These are phyloP conservation scores for Neurospora hispaniola DNA, from an alignment of 495 filamentous ascomycete genomes.

Conservation along the genomic window DNA sequence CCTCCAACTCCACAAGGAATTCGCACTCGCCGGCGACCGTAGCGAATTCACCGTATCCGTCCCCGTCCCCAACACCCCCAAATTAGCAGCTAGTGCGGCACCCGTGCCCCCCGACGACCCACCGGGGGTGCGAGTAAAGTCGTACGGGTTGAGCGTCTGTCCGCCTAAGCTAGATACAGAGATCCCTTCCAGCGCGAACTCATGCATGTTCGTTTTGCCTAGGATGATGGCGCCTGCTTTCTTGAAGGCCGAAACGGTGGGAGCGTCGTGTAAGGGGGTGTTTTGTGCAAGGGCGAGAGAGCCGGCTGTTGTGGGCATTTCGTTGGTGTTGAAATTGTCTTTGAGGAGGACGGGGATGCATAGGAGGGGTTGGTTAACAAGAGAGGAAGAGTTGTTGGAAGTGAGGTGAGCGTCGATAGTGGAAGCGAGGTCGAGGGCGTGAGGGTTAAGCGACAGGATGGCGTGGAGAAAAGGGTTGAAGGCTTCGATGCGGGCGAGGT, in stretches of 20 bases:
- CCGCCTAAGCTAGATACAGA: conserved; percentile 50
- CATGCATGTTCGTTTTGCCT: conserved; percentile 56
- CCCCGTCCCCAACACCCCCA: conserved; percentile 47
- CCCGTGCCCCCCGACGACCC: conserved; percentile 55
- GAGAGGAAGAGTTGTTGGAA: conserved; percentile 24
- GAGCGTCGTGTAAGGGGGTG: conserved; percentile 35
- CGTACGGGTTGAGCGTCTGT: conserved; percentile 54
- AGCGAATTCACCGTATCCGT: conserved; percentile 57
- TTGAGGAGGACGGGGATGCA: conserved; percentile 54
- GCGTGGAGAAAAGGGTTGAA: conserved; percentile 49
- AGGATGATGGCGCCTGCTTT: conserved; percentile 53
- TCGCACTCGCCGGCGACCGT: conserved; percentile 51
- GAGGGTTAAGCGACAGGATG: conserved; percentile 42
- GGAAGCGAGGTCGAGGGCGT: conserved; percentile 39
- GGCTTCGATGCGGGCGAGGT: conserved; percentile 43
- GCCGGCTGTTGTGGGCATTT: conserved; percentile 46
- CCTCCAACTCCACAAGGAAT: conserved; percentile 48
- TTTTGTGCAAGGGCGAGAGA: conserved; percentile 36
- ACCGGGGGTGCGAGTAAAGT: conserved; percentile 48
- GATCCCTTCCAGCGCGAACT: conserved; percentile 52
- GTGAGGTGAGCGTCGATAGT: conserved; percentile 34
- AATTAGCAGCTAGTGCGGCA: conserved; percentile 47
- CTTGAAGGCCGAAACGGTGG: conserved; percentile 38
- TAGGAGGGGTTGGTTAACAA: conserved; percentile 31
- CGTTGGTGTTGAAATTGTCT: conserved; percentile 47